phyloP scores from a whole-genome alignment of 495 filamentous ascomycete genomes.

The Neurospora sp. region DNA sequence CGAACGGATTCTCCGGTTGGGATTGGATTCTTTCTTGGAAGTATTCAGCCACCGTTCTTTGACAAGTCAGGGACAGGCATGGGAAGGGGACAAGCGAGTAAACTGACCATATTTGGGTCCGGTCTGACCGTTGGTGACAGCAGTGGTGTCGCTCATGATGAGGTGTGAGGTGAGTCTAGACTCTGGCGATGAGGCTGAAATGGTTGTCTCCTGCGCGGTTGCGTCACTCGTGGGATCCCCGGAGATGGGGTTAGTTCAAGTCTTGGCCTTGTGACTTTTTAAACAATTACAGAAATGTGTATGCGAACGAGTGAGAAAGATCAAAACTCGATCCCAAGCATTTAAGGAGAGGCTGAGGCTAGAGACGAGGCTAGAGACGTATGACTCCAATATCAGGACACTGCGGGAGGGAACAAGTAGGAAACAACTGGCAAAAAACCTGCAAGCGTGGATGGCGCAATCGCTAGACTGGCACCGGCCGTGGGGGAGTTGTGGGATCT shows the following conservation, averaged over 20 bases:
- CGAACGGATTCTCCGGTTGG: conserved; percentile 90
- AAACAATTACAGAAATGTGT: not conserved
- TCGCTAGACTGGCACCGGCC: conserved; percentile 5
- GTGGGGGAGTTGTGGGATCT: not conserved
- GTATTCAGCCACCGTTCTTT: conserved; percentile 43
- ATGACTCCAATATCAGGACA: not conserved
- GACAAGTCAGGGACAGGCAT: not conserved
- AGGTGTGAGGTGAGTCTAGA: not conserved
- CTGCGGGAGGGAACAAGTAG: not conserved
- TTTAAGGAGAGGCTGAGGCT: not conserved
- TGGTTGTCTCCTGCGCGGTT: not conserved
- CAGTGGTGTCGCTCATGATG: conserved; percentile 9
- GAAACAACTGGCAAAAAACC: not conserved
- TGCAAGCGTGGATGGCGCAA: conserved; percentile 27
- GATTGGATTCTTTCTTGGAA: conserved; percentile 45
- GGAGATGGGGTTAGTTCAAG: not conserved
- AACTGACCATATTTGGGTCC: conserved; percentile 33
- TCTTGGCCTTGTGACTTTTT: not conserved
- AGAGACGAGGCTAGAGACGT: not conserved
- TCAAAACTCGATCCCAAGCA: not conserved
- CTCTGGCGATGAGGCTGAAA: not conserved
- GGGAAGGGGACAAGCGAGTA: not conserved
- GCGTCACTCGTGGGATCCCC: not conserved
- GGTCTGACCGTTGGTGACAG: conserved; percentile 4
- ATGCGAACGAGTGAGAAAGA: not conserved